phyloP scores from a whole-genome alignment of 495 filamentous ascomycete species.

The Neurospora sp. region DNA sequence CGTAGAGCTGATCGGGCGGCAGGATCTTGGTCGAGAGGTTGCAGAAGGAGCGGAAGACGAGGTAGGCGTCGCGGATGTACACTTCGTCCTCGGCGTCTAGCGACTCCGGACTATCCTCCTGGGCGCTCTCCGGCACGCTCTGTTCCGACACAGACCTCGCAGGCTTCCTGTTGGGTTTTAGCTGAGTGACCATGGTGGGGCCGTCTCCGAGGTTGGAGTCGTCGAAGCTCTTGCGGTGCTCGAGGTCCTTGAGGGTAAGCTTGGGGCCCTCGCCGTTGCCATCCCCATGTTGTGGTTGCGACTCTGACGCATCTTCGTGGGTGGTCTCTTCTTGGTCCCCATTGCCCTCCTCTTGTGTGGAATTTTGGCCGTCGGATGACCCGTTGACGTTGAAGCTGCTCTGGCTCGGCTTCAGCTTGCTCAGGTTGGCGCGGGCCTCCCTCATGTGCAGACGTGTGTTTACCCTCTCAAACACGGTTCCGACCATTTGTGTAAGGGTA shows the following conservation, averaged over 20 bases:
- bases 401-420: constrained; percentile 36
- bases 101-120: constrained; percentile 47
- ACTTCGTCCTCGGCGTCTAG: constrained; percentile 90
- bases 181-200: constrained; percentile 83
- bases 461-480: constrained; percentile 93
- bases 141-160: constrained; percentile 50
- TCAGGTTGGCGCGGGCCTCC: constrained; percentile 51
- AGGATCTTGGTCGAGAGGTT: constrained; percentile 90
- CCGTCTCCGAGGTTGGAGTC: constrained; percentile 84
- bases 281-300: not conserved
- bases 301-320: constrained; percentile 36
- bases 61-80: constrained; percentile 89
- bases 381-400: constrained; percentile 38
- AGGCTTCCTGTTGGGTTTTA: constrained; percentile 46
- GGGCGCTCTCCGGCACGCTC: constrained; percentile 35
- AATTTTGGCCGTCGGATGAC: constrained; percentile 24
- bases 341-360: constrained; percentile 21
- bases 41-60: constrained; percentile 96
- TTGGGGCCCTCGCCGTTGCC: constrained; percentile 47
- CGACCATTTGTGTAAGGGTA: constrained; percentile 96
- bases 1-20: constrained; percentile 80
- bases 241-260: constrained; percentile 90
- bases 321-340: constrained; percentile 32
- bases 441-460: constrained; percentile 80
- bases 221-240: constrained; percentile 87